Percentiles rank a stretch among this genome's conserved stretches.
Conservation (phyloP, 2,329 filamentous ascomycete species). For the Cladosporium austrohemisphaericum region DNA sequence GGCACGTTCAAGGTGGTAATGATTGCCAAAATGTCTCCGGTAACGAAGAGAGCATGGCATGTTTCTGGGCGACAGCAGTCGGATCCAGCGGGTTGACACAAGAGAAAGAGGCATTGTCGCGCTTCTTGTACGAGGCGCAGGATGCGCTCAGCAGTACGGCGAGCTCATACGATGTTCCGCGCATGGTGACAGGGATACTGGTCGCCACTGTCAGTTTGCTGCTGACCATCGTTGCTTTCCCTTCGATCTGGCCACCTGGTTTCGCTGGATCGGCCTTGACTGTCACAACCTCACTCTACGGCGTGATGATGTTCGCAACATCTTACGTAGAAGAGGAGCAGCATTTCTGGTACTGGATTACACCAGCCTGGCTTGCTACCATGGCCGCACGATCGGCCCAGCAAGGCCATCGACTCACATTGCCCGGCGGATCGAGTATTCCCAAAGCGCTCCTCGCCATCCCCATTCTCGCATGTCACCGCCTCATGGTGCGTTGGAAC, state of each 20-base stretch:
- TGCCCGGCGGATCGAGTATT: background rate
- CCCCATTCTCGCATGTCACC: slow-evolving; percentile 55
- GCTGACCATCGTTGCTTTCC: slow-evolving; percentile 34
- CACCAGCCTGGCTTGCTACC: slow-evolving; percentile 60
- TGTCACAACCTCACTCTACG: slow-evolving; percentile 53
- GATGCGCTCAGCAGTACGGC: slow-evolving; percentile 80
- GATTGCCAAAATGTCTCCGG: slow-evolving; percentile 7
- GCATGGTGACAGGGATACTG: slow-evolving; percentile 50
- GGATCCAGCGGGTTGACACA: slow-evolving; percentile 18
- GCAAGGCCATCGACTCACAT: slow-evolving; percentile 1
- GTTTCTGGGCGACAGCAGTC: slow-evolving; percentile 18
- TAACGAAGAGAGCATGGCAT: slow-evolving; percentile 24
- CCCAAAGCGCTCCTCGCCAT: slow-evolving; percentile 14
- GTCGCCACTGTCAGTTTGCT: slow-evolving; percentile 42
- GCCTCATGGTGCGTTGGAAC: slow-evolving; percentile 79
- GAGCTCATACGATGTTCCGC: slow-evolving; percentile 79
- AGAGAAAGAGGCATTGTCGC: slow-evolving; percentile 15
- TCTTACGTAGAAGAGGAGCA: slow-evolving; percentile 98
- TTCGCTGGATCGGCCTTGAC: slow-evolving; percentile 43
- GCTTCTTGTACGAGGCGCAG: slow-evolving; percentile 71
- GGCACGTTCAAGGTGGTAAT: background rate
- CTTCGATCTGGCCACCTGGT: slow-evolving; percentile 35
- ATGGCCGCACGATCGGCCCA: slow-evolving; percentile 27
- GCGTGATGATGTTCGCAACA: slow-evolving; percentile 92
- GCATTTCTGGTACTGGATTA: slow-evolving; percentile 95